phyloP scores from a whole-genome alignment of 352 stramenopile species.

The Albugo laibachii region DNA sequence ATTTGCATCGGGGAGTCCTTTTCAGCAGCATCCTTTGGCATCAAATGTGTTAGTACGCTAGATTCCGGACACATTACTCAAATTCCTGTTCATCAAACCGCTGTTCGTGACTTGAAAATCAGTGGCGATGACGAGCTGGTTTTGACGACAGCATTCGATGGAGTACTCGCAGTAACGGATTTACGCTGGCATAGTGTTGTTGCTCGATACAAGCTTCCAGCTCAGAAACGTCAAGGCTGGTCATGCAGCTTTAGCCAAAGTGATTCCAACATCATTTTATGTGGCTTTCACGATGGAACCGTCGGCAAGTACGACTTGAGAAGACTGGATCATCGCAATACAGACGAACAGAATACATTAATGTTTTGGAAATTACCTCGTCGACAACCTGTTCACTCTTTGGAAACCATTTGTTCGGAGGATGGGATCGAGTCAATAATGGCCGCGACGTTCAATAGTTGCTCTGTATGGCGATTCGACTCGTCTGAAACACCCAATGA shows the following conservation, averaged over 20 bases:
- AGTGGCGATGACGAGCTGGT: conserved; percentile 13
- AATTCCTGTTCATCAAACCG: conserved; percentile 19
- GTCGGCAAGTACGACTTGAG: conserved; percentile 32
- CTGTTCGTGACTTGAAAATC: conserved; percentile 36
- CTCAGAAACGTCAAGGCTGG: conserved; percentile 24
- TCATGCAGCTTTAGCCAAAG: conserved; percentile 20
- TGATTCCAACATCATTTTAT: conserved; percentile 25
- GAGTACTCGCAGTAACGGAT: conserved; percentile 27
- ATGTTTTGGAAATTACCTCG: conserved; percentile 16
- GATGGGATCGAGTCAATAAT: conserved; percentile 16
- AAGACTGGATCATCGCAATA: conserved; percentile 8
- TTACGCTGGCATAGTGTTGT: conserved; percentile 19
- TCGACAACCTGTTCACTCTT: conserved; percentile 30
- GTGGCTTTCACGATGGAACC: conserved; percentile 27
- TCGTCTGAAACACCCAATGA: conserved; percentile 17
- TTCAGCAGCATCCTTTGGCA: conserved; percentile 11
- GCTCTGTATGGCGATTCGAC: conserved; percentile 17
- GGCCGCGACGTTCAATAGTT: conserved; percentile 18
- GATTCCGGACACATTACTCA: conserved; percentile 13
- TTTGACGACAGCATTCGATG: conserved; percentile 38
- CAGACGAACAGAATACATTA: conserved; percentile 7
- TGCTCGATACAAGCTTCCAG: conserved; percentile 17
- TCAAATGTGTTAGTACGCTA: conserved; percentile 21
- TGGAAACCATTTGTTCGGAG: conserved; percentile 13
- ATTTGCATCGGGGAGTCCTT: conserved; percentile 32